Evolutionary conservation across 73 alveolate genomes (phyloP).

Genomic region (Effrenium voratum): DNA sequence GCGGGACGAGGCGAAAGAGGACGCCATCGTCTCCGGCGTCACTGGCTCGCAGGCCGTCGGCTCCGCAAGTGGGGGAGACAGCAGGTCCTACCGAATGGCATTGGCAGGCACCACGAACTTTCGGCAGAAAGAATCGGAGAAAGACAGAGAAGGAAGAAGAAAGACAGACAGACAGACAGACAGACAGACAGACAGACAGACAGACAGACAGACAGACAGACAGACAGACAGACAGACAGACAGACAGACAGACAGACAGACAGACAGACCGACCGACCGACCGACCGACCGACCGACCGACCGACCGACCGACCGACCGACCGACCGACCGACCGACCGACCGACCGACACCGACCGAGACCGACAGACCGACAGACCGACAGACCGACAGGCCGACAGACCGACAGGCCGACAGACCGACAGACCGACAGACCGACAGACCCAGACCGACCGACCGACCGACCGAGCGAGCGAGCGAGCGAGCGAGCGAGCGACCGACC

Average conservation of each 20-base stretch:
- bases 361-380: neutral
- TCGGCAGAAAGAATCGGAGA: neutral
- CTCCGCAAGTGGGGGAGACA: too few species aligned
- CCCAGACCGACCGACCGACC: neutral
- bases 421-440: neutral
- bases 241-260: slow-evolving; percentile 1
- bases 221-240: slow-evolving; percentile 1
- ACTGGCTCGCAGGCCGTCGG: too few species aligned
- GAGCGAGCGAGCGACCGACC: neutral
- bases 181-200: slow-evolving; percentile 1
- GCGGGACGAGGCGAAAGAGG: too few species aligned
- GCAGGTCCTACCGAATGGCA: too few species aligned
- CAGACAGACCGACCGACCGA: neutral
- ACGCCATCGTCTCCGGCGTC: too few species aligned
- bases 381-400: neutral
- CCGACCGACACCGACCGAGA: neutral
- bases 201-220: slow-evolving; percentile 1
- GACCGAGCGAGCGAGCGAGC: neutral
- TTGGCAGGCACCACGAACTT: neutral
- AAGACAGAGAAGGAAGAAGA: neutral
- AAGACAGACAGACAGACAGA: neutral
- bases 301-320: neutral
- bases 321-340: neutral
- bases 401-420: neutral
- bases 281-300: neutral